Conservation (phyloP, 2,329 filamentous ascomycete species). For the Colletotrichum sansevieriae region DNA sequence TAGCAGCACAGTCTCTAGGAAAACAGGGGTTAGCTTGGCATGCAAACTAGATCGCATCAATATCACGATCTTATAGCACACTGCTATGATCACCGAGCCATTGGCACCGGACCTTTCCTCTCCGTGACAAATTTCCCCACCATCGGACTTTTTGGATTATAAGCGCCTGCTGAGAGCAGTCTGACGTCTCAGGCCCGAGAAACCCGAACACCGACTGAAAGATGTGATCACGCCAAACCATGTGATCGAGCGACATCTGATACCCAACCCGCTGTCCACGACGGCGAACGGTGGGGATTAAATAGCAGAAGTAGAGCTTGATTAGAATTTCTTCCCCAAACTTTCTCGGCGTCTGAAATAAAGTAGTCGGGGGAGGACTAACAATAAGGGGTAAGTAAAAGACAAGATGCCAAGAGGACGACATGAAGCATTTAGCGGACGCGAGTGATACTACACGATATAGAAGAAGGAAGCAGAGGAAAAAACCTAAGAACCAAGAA, state of each 20-base stretch:
- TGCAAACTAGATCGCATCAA: conserved; percentile 18
- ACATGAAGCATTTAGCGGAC: conserved; percentile 13
- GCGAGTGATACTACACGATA: not conserved
- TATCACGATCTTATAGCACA: conserved; percentile 13
- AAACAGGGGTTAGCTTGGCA: not conserved
- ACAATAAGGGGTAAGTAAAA: conserved; percentile 5
- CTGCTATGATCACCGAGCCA: conserved; percentile 9
- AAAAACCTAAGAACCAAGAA: conserved; percentile 4
- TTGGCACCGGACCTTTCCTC: not conserved
- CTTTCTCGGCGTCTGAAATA: conserved; percentile 19
- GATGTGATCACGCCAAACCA: no score
- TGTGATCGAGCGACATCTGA: not conserved
- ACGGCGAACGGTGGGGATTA: not conserved
- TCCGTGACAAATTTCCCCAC: not conserved
- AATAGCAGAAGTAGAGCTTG: not conserved
- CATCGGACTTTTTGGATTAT: not conserved
- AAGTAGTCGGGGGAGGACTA: not conserved
- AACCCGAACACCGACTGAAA: not conserved
- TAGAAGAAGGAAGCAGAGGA: not conserved
- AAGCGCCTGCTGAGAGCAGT: not conserved
- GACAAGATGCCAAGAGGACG: conserved; percentile 32
- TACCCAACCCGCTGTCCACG: not conserved
- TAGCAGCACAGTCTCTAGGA: not conserved
- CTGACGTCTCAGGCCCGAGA: not conserved
- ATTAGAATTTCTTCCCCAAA: conserved; percentile 16